Evolutionary conservation across 805 yeast genomes (phyloP).

Genomic region (Starmera caribaea): DNA sequence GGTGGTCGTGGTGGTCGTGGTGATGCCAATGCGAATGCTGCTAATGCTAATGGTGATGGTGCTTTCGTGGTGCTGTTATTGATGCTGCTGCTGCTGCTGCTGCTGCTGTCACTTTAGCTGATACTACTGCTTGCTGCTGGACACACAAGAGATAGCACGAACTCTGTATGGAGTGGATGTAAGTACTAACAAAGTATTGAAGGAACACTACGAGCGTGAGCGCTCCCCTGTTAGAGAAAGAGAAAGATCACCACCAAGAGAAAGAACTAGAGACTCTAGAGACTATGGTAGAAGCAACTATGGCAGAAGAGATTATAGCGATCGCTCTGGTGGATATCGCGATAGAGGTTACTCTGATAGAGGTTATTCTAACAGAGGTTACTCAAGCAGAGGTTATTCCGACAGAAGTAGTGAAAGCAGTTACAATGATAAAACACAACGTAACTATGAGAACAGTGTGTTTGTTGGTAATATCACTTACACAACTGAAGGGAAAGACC

Average conservation of each 20-base stretch:
- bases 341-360: slow-evolving; percentile 9
- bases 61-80: too few relatives aligned
- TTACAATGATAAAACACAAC: slow-evolving; percentile 29
- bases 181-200: slow-evolving; percentile 4
- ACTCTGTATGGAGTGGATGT: background rate
- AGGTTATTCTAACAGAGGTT: slow-evolving; percentile 34
- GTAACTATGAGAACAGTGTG: slow-evolving; percentile 60
- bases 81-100: too few relatives aligned
- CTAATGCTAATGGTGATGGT: too few relatives aligned
- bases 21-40: too few relatives aligned
- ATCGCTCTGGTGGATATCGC: slow-evolving; percentile 5
- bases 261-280: slow-evolving; percentile 4
- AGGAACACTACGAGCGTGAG: slow-evolving; percentile 19
- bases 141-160: too few relatives aligned
- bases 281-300: slow-evolving; percentile 8
- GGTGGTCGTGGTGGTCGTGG: too few relatives aligned
- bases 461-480: slow-evolving; percentile 71
- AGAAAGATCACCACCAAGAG: slow-evolving; percentile 20
- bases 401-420: slow-evolving; percentile 30
- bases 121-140: too few relatives aligned
- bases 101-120: too few relatives aligned
- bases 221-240: slow-evolving; percentile 20
- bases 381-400: slow-evolving; percentile 29
- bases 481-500: slow-evolving; percentile 46
- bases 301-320: slow-evolving; percentile 14